Conservation (phyloP, 164 flowering plant species). For the Santalum album region DNA sequence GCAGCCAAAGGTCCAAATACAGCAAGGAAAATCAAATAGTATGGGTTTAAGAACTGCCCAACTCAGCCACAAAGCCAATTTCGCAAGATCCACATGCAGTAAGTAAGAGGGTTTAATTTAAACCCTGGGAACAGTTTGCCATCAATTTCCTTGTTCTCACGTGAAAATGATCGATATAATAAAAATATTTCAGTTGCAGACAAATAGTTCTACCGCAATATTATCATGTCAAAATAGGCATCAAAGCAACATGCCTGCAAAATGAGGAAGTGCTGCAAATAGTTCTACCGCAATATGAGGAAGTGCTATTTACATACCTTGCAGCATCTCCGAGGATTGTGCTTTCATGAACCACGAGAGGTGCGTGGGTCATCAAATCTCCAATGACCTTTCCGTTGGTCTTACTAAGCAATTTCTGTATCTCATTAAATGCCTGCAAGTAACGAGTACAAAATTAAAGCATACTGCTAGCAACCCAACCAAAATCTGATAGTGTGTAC, state of each 20-base stretch:
- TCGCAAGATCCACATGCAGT: too few species aligned
- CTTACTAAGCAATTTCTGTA: constrained; percentile 44
- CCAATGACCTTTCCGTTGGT: constrained; percentile 54
- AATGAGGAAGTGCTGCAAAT: not conserved
- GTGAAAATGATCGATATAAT: not conserved
- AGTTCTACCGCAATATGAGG: not conserved
- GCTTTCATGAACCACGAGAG: constrained; percentile 52
- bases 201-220: not conserved
- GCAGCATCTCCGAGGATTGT: constrained; percentile 61
- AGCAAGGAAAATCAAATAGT: too few species aligned
- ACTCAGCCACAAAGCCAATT: too few species aligned
- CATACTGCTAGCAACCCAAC: not conserved
- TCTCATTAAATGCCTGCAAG: constrained; percentile 47
- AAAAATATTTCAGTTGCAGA: not conserved
- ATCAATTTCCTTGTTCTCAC: not conserved
- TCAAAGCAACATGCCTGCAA: not conserved
- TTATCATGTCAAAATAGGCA: not conserved
- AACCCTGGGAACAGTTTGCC: too few species aligned
- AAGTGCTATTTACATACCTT: too few species aligned
- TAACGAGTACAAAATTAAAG: not conserved
- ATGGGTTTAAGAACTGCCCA: too few species aligned
- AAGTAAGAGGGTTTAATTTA: too few species aligned
- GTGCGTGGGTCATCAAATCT: constrained; percentile 56
- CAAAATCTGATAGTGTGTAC: not conserved
- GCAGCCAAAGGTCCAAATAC: too few species aligned